These are phyloP conservation scores for Pueraria montana DNA, from an alignment of 306 rosid species.

Conservation along the genomic window DNA sequence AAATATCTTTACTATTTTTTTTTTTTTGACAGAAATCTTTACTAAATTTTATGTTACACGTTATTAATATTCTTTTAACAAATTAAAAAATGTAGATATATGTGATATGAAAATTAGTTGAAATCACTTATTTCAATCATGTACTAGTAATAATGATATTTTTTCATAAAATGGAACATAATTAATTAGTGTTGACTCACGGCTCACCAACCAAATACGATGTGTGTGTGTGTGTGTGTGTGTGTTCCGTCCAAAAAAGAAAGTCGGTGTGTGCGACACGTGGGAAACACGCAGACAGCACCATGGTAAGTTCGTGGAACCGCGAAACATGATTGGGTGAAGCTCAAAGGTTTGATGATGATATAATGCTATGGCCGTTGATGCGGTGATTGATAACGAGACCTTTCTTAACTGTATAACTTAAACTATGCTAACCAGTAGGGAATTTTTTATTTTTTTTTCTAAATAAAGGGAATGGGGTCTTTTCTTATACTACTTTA, in stretches of 20 bases:
- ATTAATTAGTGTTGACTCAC: too few species aligned
- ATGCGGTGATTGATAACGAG: background rate
- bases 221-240: too few species aligned
- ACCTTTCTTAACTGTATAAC: background rate
- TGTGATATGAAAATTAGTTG: background rate
- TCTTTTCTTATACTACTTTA: too few species aligned
- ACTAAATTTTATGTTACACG: background rate
- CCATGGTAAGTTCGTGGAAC: background rate
- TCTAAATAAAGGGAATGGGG: too few species aligned
- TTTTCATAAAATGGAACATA: too few species aligned
- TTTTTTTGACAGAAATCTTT: too few species aligned
- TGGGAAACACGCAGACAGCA: background rate
- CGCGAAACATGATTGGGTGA: background rate
- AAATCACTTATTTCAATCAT: background rate
- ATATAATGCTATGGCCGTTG: background rate
- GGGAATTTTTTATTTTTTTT: background rate
- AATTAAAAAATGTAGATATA: too few species aligned
- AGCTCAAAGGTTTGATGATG: background rate
- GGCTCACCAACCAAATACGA: too few species aligned
- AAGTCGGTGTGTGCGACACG: background rate
- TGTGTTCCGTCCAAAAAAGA: too few species aligned
- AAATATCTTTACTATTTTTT: background rate
- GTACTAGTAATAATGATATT: too few species aligned
- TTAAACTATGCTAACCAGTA: background rate
- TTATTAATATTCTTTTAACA: too few species aligned